A percentile compares a stretch with the other conserved stretches of the same genome.
phyloP scores from a whole-genome alignment of 2,329 filamentous ascomycete genomes.

The Botrytis aclada region DNA sequence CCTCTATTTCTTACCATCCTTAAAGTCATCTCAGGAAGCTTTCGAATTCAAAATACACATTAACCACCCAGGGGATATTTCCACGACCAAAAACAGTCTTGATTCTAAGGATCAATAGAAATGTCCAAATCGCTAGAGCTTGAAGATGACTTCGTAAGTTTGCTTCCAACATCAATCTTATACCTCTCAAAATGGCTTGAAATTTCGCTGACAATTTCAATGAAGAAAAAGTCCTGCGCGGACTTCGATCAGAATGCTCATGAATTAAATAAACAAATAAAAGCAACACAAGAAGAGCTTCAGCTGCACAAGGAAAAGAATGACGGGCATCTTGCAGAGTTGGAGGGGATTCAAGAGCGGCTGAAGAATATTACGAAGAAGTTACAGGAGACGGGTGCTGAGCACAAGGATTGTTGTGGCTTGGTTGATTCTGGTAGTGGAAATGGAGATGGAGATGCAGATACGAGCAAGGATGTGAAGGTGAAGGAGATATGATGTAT shows the following conservation, averaged over 20 bases:
- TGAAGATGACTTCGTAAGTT: neutral
- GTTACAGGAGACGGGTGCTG: neutral
- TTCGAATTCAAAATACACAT: neutral
- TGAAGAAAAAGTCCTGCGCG: neutral
- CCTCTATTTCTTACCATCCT: neutral
- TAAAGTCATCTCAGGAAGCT: too few relatives aligned
- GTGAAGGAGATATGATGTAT: neutral
- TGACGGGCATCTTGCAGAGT: neutral
- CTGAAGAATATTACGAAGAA: neutral
- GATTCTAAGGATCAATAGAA: neutral
- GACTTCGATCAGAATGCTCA: neutral
- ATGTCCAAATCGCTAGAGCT: neutral
- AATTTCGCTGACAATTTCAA: neutral
- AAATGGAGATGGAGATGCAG: neutral
- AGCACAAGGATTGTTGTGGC: neutral
- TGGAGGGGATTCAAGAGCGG: neutral
- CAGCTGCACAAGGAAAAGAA: neutral
- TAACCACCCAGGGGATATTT: neutral
- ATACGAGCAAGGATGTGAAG: neutral
- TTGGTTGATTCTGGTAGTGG: neutral
- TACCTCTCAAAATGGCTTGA: neutral
- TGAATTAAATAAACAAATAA: neutral
- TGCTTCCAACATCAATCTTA: neutral
- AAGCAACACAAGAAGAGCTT: neutral
- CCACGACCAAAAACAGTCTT: neutral